Evolutionary conservation across 495 filamentous ascomycete species (phyloP).

Genomic region (Apodospora peruviana): DNA sequence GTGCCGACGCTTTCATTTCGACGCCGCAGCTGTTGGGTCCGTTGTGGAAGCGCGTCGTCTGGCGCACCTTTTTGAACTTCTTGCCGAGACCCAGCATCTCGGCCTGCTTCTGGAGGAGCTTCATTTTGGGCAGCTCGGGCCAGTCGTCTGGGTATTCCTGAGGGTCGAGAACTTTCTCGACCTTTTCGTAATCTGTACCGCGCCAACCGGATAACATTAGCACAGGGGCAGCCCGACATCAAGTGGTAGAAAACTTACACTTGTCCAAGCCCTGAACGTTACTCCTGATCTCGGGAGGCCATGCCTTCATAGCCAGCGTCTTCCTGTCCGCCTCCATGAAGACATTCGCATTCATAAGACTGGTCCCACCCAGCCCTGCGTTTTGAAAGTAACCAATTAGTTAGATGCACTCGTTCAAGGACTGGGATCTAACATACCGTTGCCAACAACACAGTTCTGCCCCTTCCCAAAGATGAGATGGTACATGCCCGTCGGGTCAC

Average conservation of each 20-base stretch:
- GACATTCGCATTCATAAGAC: constrained; percentile 63
- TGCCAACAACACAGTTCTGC: constrained; percentile 60
- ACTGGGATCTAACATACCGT: constrained; percentile 42
- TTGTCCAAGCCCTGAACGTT: constrained; percentile 37
- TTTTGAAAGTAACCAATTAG: too few relatives aligned
- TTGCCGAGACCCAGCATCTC: constrained; percentile 40
- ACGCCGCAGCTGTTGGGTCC: constrained; percentile 58
- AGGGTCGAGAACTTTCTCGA: constrained; percentile 53
- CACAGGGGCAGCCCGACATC: too few relatives aligned
- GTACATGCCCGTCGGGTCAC: constrained; percentile 56
- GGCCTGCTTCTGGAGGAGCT: constrained; percentile 53
- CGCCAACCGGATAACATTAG: too few relatives aligned
- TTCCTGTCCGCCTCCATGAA: constrained; percentile 55
- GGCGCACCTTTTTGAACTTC: constrained; percentile 51
- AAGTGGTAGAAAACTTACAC: constrained; percentile 39
- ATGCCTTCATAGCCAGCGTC: constrained; percentile 48
- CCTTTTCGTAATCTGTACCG: constrained; percentile 54
- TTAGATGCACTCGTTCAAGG: too few relatives aligned
- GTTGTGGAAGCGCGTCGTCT: constrained; percentile 57
- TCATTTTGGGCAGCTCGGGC: constrained; percentile 50
- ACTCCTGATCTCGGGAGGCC: constrained; percentile 54
- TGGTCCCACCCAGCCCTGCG: constrained; percentile 57
- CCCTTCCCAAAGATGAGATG: constrained; percentile 59
- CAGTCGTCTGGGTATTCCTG: constrained; percentile 50
- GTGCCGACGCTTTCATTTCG: constrained; percentile 52